A percentile compares a stretch with the other conserved stretches of the same genome.
phyloP scores from a whole-genome alignment of 2,329 filamentous ascomycete genomes.

The Colletotrichum cordylinicola region DNA sequence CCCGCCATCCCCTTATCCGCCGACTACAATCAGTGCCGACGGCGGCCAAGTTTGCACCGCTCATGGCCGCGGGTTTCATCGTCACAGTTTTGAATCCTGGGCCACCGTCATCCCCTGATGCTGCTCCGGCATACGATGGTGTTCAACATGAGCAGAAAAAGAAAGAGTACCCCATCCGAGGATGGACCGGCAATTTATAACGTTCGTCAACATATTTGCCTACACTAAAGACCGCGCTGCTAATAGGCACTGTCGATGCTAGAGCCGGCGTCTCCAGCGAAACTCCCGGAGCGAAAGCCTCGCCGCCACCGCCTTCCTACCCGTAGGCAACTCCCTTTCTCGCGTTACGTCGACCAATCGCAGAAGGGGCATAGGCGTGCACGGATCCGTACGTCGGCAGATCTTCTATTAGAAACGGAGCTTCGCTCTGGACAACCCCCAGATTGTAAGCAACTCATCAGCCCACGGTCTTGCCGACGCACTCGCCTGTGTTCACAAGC shows the following conservation, averaged over 20 bases:
- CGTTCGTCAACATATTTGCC: not conserved
- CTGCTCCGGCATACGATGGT: not conserved
- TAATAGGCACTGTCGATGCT: not conserved
- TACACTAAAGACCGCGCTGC: rapidly evolving
- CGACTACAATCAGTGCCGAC: not conserved
- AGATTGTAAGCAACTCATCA: not conserved
- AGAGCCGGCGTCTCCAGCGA: not conserved
- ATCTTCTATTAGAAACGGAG: not conserved
- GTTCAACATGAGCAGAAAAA: not conserved
- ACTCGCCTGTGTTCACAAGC: not conserved
- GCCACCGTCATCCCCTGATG: not conserved
- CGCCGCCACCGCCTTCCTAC: not conserved
- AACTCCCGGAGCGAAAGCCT: not conserved
- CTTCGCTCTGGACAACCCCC: not conserved
- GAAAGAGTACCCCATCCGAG: not conserved
- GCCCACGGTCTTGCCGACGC: not conserved
- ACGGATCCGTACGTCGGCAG: not conserved
- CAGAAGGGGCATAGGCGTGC: not conserved
- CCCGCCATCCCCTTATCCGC: not conserved
- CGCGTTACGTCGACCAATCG: not conserved
- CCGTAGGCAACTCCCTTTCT: not conserved
- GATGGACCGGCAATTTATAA: not conserved
- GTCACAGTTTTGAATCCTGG: not conserved
- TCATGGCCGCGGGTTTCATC: not conserved
- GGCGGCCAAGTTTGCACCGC: not conserved